These are phyloP conservation scores for Vitis rotundifolia DNA, from an alignment of 164 flowering plant species.

Conservation along the genomic window DNA sequence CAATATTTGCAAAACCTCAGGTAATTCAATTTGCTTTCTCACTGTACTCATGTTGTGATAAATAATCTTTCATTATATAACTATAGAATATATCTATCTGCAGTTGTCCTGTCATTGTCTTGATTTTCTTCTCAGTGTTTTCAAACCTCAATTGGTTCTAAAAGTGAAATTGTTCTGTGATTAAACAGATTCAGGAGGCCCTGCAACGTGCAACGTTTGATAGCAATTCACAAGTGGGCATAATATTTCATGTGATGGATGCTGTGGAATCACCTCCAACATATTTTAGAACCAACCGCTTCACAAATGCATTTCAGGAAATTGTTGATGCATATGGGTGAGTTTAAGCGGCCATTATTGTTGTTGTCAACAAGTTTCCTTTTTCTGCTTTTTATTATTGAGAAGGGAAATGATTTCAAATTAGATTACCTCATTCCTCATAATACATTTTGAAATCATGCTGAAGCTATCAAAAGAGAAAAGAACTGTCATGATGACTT, in stretches of 20 bases:
- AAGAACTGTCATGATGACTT: too few relatives aligned
- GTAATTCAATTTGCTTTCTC: slow-evolving; percentile 28
- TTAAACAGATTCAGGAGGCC: slow-evolving; percentile 83
- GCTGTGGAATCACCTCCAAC: slow-evolving; percentile 94
- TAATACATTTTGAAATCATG: too few relatives aligned
- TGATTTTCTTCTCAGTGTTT: not conserved
- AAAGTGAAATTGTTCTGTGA: not conserved
- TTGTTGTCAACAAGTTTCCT: not conserved
- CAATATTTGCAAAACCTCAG: slow-evolving; percentile 80
- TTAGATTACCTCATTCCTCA: not conserved
- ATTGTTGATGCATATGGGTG: slow-evolving; percentile 99
- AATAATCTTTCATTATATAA: too few relatives aligned
- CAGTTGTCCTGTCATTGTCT: not conserved
- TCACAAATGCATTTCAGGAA: slow-evolving; percentile 89
- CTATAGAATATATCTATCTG: not conserved
- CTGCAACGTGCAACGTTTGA: slow-evolving; percentile 93
- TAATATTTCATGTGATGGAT: slow-evolving; percentile 89
- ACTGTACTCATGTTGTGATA: not conserved
- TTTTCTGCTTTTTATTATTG: not conserved
- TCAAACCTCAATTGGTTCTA: not conserved
- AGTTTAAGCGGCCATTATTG: slow-evolving; percentile 12
- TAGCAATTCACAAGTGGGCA: slow-evolving; percentile 94
- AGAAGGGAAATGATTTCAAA: not conserved
- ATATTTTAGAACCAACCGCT: slow-evolving; percentile 76
- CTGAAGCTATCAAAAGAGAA: too few relatives aligned